Percentiles rank a stretch among this genome's conserved stretches.
Conservation (phyloP, 140 eudicot genomes). For the Cichorium intybus region DNA sequence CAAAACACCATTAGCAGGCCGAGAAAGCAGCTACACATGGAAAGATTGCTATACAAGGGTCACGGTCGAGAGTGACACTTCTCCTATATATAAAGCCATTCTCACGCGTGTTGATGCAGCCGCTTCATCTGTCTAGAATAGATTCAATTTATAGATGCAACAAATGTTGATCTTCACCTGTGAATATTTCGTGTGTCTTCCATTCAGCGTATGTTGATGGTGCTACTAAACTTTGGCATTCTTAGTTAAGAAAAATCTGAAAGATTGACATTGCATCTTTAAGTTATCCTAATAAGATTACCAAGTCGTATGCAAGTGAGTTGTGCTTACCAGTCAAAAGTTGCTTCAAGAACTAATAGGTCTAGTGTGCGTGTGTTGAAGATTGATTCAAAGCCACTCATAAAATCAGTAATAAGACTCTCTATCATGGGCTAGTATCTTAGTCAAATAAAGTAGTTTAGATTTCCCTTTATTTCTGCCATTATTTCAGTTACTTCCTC, state of each 20-base stretch:
- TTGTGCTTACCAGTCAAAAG: too few relatives aligned
- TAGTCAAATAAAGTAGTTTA: too few relatives aligned
- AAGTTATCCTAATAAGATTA: too few relatives aligned
- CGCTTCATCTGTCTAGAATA: conserved; percentile 2
- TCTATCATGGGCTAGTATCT: too few relatives aligned
- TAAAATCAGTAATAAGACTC: too few relatives aligned
- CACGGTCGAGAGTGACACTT: conserved; percentile 12
- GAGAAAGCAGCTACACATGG: conserved; percentile 16
- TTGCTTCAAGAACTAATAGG: too few relatives aligned
- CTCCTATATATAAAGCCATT: conserved; percentile 11
- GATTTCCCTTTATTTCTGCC: too few relatives aligned
- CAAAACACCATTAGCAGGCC: conserved; percentile 1
- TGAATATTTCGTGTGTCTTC: background rate
- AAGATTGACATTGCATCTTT: background rate
- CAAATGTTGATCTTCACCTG: background rate
- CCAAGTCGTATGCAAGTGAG: too few relatives aligned
- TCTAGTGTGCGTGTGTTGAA: too few relatives aligned
- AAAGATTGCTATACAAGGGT: conserved; percentile 11
- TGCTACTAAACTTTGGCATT: too few relatives aligned
- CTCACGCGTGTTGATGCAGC: conserved; percentile 3
- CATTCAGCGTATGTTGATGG: background rate
- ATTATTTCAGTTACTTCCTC: too few relatives aligned
- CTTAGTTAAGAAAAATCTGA: background rate
- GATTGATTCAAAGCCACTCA: too few relatives aligned
- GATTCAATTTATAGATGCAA: background rate